Percentiles rank a stretch among this genome's conserved stretches.
Conservation (phyloP, 2,329 filamentous ascomycete species). For the Pseudogymnoascus sp. region DNA sequence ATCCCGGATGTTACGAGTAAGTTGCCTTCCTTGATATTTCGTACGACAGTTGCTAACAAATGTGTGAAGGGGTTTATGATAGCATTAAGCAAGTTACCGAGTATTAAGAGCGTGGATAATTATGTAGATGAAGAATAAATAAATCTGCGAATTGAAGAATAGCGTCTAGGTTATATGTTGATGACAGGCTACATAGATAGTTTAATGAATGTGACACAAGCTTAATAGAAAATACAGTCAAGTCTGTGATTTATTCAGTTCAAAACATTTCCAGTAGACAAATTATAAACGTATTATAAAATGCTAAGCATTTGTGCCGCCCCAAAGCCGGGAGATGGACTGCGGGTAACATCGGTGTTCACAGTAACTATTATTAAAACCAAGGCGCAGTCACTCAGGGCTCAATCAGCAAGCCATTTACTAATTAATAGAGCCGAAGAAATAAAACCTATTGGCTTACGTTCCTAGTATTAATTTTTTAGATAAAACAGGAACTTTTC, state of each 20-base stretch:
- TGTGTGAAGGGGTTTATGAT: conserved; percentile 26
- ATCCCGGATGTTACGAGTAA: conserved; percentile 62
- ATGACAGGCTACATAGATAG: neutral
- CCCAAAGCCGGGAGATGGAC: neutral
- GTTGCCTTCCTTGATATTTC: conserved; percentile 26
- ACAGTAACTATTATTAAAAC: neutral
- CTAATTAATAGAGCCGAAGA: neutral
- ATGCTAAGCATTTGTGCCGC: neutral
- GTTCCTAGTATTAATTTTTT: neutral
- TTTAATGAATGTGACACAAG: neutral
- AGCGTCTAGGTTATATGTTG: neutral
- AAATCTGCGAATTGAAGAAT: neutral
- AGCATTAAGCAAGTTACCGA: conserved; percentile 26
- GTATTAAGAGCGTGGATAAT: conserved; percentile 16
- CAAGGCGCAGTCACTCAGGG: neutral
- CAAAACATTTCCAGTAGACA: no score
- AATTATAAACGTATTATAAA: neutral
- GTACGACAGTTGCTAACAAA: conserved; percentile 13
- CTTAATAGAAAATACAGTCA: neutral
- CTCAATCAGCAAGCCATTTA: neutral
- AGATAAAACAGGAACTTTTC: neutral
- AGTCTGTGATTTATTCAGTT: neutral
- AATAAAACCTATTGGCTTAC: neutral
- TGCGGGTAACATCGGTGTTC: neutral
- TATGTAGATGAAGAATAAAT: neutral